These are phyloP conservation scores for Uromyces viciae-fabae DNA, from an alignment of 1,284 basidiomycete species.

Conservation along the genomic window DNA sequence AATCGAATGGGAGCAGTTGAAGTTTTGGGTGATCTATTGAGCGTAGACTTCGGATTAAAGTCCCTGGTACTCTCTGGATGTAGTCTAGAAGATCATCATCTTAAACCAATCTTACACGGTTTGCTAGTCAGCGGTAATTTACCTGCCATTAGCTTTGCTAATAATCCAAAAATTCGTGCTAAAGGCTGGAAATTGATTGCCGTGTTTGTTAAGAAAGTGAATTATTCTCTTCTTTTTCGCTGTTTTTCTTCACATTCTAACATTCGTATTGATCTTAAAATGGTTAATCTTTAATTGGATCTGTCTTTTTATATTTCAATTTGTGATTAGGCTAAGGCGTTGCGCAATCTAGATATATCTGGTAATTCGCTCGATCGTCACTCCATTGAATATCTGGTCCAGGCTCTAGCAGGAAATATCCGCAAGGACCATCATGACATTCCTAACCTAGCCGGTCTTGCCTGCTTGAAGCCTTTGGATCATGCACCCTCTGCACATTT, in stretches of 20 bases:
- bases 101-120: slow-evolving; percentile 86
- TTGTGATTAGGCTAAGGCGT: slow-evolving; percentile 62
- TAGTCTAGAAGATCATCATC: slow-evolving; percentile 71
- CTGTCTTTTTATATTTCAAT: not conserved
- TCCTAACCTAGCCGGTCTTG: not conserved
- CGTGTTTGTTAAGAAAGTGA: slow-evolving; percentile 70
- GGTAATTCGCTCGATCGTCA: slow-evolving; percentile 81
- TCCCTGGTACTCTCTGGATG: slow-evolving; percentile 77
- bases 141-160: slow-evolving; percentile 77
- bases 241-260: not conserved
- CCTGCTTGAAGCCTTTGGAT: not conserved
- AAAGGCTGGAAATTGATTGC: slow-evolving; percentile 76
- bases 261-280: too few relatives aligned
- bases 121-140: slow-evolving; percentile 78
- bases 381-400: slow-evolving; percentile 73
- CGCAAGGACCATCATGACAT: slow-evolving; percentile 21
- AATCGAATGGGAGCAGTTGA: slow-evolving; percentile 65
- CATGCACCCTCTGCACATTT: not conserved
- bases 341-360: slow-evolving; percentile 83
- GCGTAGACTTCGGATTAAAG: slow-evolving; percentile 80
- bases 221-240: slow-evolving; percentile 46
- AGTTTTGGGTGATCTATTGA: slow-evolving; percentile 79
- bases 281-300: slow-evolving; percentile 8
- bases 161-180: slow-evolving; percentile 74
- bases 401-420: slow-evolving; percentile 57